These are phyloP conservation scores for Blepharisma japonicum DNA, from an alignment of 73 alveolate genomes.

Conservation along the genomic window DNA sequence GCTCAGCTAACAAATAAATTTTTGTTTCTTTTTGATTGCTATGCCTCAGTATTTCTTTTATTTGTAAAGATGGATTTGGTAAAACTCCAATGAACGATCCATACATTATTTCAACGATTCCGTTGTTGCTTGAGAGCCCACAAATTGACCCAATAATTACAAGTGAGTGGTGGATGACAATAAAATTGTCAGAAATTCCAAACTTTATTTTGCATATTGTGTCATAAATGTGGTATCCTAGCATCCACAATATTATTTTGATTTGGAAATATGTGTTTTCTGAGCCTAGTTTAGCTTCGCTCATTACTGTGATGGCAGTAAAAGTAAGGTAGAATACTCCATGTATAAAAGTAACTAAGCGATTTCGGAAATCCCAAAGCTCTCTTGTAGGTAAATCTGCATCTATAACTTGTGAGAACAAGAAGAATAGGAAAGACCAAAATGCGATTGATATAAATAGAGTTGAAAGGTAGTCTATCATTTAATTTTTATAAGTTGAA, in stretches of 20 bases:
- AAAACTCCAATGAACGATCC: background rate
- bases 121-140: background rate
- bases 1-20: background rate
- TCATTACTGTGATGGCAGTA: background rate
- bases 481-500: no score
- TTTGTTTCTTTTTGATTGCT: background rate
- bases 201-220: background rate
- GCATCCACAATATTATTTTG: background rate
- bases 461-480: no score
- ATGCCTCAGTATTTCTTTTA: background rate
- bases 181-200: background rate
- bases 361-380: slow-evolving; percentile 23
- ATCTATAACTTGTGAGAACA: background rate
- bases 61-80: background rate
- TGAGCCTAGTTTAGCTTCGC: background rate
- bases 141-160: background rate
- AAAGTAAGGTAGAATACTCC: slow-evolving; percentile 1
- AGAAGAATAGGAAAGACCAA: slow-evolving; percentile 6
- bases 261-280: slow-evolving; percentile 8
- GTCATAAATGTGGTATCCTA: slow-evolving; percentile 18
- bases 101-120: background rate
- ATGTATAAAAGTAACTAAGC: slow-evolving; percentile 1
- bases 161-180: background rate
- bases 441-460: no score
- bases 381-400: background rate